Evolutionary conservation across 2,329 filamentous ascomycete genomes (phyloP).

Genomic region (Fusarium sp.): DNA sequence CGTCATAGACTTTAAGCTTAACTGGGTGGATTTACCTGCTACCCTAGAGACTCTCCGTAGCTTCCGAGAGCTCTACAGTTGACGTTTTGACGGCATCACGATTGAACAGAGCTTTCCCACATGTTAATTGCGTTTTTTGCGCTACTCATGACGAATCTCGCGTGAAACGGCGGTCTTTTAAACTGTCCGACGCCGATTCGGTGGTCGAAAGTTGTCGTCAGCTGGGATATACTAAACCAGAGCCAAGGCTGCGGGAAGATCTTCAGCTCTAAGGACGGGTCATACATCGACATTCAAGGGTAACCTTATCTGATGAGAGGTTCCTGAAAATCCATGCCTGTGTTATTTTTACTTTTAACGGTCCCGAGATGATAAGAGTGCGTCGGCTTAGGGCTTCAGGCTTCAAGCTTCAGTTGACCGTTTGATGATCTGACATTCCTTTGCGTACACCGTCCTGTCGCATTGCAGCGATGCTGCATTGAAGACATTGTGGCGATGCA

Average conservation of each 20-base stretch:
- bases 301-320: neutral
- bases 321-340: conserved; percentile 1
- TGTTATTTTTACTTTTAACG: neutral
- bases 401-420: neutral
- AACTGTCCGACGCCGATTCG: conserved; percentile 7
- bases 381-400: neutral
- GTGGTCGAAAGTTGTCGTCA: neutral
- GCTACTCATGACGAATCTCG: conserved; percentile 6
- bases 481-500: neutral
- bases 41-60: conserved; percentile 12
- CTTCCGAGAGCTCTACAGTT: neutral
- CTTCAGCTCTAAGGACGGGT: neutral
- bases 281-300: neutral
- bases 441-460: neutral
- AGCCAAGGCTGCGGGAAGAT: neutral
- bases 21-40: neutral
- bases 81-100: neutral
- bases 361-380: neutral
- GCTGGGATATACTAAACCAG: neutral
- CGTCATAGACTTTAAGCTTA: conserved; percentile 40
- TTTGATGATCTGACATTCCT: neutral
- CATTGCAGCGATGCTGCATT: neutral
- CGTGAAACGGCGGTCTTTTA: neutral
- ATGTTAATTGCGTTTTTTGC: neutral
- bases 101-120: neutral